Evolutionary conservation across 164 flowering plant species (phyloP).

Genomic region (Hamamelis virginiana): DNA sequence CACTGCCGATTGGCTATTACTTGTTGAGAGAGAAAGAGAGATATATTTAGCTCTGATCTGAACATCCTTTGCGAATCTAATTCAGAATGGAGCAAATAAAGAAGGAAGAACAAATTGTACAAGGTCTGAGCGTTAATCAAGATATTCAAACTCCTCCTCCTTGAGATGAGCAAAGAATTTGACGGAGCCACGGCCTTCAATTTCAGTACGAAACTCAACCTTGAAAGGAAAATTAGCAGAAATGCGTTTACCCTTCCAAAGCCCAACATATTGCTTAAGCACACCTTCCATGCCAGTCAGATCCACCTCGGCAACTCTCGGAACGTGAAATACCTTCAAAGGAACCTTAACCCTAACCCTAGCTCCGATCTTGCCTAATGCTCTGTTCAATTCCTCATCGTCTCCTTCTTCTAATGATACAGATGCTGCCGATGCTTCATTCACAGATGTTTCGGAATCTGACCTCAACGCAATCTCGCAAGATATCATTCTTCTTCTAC

Average conservation of each 20-base stretch:
- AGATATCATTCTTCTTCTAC: no score
- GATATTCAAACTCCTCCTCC: conserved; percentile 82
- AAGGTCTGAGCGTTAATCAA: conserved; percentile 20
- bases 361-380: conserved; percentile 48
- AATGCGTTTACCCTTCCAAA: conserved; percentile 78
- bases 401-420: conserved; percentile 6
- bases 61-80: no score
- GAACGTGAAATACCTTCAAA: conserved; percentile 77
- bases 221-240: conserved; percentile 82
- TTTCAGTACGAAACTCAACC: conserved; percentile 52
- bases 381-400: conserved; percentile 10
- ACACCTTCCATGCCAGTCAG: conserved; percentile 64
- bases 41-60: no score
- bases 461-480: conserved; percentile 18
- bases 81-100: no score
- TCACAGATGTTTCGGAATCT: conserved; percentile 14
- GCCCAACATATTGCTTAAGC: conserved; percentile 66
- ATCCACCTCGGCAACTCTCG: conserved; percentile 66
- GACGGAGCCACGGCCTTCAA: conserved; percentile 54
- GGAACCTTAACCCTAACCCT: conserved; percentile 78
- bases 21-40: no score
- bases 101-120: no score
- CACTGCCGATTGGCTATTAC: no score
- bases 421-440: no score
- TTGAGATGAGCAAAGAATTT: conserved; percentile 80